Base-by-base conservation (phyloP, 345 rosid species). In the Dipteronia dyeriana region DNA sequence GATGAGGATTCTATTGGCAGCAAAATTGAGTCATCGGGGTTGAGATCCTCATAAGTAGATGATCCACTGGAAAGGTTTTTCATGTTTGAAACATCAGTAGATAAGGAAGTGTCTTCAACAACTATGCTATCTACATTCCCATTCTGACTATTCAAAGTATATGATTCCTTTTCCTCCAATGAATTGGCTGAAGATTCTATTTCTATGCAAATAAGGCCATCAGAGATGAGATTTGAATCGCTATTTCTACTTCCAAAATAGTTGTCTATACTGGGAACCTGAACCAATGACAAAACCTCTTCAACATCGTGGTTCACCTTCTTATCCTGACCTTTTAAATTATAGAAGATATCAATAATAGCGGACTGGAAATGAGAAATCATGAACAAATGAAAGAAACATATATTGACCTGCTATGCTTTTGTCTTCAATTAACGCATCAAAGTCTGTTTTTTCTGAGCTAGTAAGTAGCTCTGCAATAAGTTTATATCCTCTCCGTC, bases 401-500 rank as follows among this genome's bases (percentile, higher is more conserved):
- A 53, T 74, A 51, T 9, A 71, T 69, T 79, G 86, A 93, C 95
- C 95, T 88, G 81, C 78, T 49, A 77, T 66, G 4, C 9, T 75
- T 67, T 71, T 19, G 78, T 84, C 85, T 41, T 29, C 68, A 16
- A 43, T 71, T 12, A 77, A 19, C 29, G 63, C 87, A 29, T 79
- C 80, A 78, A 19, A 19, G 60, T 85, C 85, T 54, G 73, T 75
- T 26, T 75, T 26, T 0, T 68, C 59, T 17, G 90, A 86, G 78
- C 82, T 83, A 3, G 85, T 80, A 82, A 94, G 89, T 83, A 94
- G 92, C 79, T 90, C 89, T 57, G 62, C 76, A 19, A 94, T 76
- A 68, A 85, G 73, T 84, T 89, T 96, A 75, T 92, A 91, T 54
- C 99, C 99, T 79, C 99, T 92, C 77, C 99, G 78, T 82, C 98